These are phyloP conservation scores for Luzula sylvatica DNA, from an alignment of 176 grass and related monocot species.

Conservation along the genomic window DNA sequence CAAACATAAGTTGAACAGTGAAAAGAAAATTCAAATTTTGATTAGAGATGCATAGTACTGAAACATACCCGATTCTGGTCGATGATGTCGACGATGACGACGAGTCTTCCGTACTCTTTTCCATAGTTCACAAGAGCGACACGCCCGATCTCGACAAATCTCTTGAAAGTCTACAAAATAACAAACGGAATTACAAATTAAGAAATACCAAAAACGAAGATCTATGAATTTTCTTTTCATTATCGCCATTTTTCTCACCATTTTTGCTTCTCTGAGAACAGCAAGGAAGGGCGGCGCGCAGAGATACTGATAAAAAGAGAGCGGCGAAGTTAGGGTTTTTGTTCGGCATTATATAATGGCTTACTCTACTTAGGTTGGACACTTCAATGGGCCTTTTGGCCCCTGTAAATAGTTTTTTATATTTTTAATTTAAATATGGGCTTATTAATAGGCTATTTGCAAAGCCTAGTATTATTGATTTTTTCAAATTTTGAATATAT, in stretches of 20 bases:
- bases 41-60: background rate
- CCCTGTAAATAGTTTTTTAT: no score
- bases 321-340: slow-evolving; percentile 26
- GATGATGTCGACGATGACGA: slow-evolving; percentile 74
- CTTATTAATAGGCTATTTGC: no score
- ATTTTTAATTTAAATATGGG: no score
- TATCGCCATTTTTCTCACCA: slow-evolving; percentile 27
- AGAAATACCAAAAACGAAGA: background rate
- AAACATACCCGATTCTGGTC: slow-evolving; percentile 71
- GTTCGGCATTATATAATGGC: no score
- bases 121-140: slow-evolving; percentile 87
- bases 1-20: background rate
- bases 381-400: no score
- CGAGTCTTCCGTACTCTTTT: slow-evolving; percentile 65
- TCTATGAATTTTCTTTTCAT: background rate
- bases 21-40: background rate
- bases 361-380: no score
- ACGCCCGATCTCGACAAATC: slow-evolving; percentile 85
- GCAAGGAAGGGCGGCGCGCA: slow-evolving; percentile 20
- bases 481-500: no score
- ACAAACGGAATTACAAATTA: background rate
- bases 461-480: no score
- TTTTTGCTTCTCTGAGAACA: slow-evolving; percentile 19
- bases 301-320: slow-evolving; percentile 17
- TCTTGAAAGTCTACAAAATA: slow-evolving; percentile 33